Conservation (phyloP, 129 eudicot genomes). For the Sambucus nigra region DNA sequence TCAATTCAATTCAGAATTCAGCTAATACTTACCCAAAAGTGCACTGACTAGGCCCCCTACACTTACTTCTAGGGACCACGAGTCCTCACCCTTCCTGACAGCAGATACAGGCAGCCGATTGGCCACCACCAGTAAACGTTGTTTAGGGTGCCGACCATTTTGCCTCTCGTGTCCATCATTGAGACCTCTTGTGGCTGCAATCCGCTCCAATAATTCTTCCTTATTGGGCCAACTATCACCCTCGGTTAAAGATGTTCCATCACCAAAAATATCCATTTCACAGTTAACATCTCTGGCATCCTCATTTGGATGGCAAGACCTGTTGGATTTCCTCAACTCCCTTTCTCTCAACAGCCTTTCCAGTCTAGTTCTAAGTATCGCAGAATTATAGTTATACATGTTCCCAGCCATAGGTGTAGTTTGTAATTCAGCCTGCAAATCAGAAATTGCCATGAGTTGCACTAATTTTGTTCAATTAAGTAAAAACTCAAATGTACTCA, state of each 20-base stretch:
- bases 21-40: conserved; percentile 47
- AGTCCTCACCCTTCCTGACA: conserved; percentile 47
- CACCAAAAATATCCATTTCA: conserved; percentile 19
- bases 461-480: no score
- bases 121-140: conserved; percentile 69
- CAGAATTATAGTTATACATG: conserved; percentile 23
- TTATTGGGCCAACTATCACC: conserved; percentile 37
- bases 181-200: conserved; percentile 10
- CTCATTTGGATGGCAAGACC: conserved; percentile 29
- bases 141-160: conserved; percentile 33
- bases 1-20: conserved; percentile 3
- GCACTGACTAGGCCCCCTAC: conserved; percentile 92
- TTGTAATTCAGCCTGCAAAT: conserved; percentile 45
- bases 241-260: conserved; percentile 16
- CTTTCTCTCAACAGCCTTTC: conserved; percentile 66
- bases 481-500: not conserved
- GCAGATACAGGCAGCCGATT: conserved; percentile 77
- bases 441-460: not conserved
- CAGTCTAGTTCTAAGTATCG: conserved; percentile 47
- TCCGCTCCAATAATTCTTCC: conserved; percentile 34
- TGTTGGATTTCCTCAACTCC: conserved; percentile 44
- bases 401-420: conserved; percentile 24
- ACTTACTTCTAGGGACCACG: conserved; percentile 71
- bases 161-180: conserved; percentile 27
- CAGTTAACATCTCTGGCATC: conserved; percentile 31